Evolutionary conservation across 805 yeast species (phyloP).

Genomic region (Candida maesae): DNA sequence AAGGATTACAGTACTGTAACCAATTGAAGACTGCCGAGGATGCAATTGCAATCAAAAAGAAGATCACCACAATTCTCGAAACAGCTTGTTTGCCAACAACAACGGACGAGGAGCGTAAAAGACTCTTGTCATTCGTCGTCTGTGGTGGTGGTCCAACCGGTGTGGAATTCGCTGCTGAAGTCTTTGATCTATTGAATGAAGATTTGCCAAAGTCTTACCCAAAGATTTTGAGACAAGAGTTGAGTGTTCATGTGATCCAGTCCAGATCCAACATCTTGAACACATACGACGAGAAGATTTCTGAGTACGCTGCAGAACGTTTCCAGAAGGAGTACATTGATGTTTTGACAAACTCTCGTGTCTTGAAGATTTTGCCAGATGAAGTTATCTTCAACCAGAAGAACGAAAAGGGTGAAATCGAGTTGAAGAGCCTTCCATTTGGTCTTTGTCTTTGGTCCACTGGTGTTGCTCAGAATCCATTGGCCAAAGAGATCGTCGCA

Average conservation of each 20-base stretch:
- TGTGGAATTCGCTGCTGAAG: slow-evolving; percentile 71
- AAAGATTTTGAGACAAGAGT: slow-evolving; percentile 53
- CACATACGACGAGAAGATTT: slow-evolving; percentile 62
- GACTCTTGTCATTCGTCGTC: slow-evolving; percentile 56
- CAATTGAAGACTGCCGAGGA: slow-evolving; percentile 66
- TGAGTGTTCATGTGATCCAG: slow-evolving; percentile 66
- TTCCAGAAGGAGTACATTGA: slow-evolving; percentile 62
- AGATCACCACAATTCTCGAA: slow-evolving; percentile 54
- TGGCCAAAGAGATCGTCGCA: slow-evolving; percentile 52
- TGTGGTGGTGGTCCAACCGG: slow-evolving; percentile 81
- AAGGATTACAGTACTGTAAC: slow-evolving; percentile 59
- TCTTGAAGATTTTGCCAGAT: slow-evolving; percentile 51
- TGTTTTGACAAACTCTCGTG: slow-evolving; percentile 61
- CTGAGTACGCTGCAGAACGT: slow-evolving; percentile 61
- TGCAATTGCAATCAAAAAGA: slow-evolving; percentile 51
- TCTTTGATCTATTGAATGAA: slow-evolving; percentile 61
- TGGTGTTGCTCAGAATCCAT: slow-evolving; percentile 64
- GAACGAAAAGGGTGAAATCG: slow-evolving; percentile 38
- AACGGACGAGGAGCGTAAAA: slow-evolving; percentile 57
- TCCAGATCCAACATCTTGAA: slow-evolving; percentile 64
- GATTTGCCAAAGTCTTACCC: slow-evolving; percentile 58
- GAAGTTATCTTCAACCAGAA: slow-evolving; percentile 56
- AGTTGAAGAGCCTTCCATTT: slow-evolving; percentile 49
- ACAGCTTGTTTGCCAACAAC: slow-evolving; percentile 64
- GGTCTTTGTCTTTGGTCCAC: slow-evolving; percentile 77